A percentile compares a stretch with the other conserved stretches of the same genome.
Conservation (phyloP, 2,329 filamentous ascomycete species). For the Aspergillus hiratsukae region DNA sequence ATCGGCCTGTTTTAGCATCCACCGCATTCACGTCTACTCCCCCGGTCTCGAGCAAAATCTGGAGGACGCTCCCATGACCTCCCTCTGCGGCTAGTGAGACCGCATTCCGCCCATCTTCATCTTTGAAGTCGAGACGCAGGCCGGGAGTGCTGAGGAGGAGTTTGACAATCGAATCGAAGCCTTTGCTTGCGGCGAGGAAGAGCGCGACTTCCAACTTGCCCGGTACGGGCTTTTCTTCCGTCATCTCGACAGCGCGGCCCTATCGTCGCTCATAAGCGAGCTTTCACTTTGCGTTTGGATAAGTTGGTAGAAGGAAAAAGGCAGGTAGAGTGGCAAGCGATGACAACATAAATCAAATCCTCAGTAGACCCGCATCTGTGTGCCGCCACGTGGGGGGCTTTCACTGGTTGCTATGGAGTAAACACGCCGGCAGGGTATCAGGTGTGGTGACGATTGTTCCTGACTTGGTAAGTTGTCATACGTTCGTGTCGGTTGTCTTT, state of each 20-base stretch:
- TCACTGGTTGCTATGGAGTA: background rate
- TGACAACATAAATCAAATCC: background rate
- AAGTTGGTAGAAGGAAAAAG: background rate
- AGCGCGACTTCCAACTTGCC: slow-evolving; percentile 21
- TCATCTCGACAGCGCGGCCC: background rate
- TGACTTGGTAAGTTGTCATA: background rate
- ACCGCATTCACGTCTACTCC: slow-evolving; percentile 12
- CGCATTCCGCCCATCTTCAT: slow-evolving; percentile 16
- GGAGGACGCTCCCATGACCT: slow-evolving; percentile 18
- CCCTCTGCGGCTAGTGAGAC: slow-evolving; percentile 20
- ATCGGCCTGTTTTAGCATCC: slow-evolving; percentile 11
- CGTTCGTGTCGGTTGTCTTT: background rate
- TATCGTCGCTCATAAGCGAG: background rate
- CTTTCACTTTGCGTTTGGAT: background rate
- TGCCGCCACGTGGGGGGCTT: background rate
- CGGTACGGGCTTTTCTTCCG: background rate
- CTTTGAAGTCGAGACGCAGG: slow-evolving; percentile 17
- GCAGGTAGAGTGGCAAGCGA: background rate
- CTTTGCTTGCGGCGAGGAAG: slow-evolving; percentile 19
- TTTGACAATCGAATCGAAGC: slow-evolving; percentile 22
- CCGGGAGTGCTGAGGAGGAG: slow-evolving; percentile 18
- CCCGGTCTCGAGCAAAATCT: slow-evolving; percentile 16
- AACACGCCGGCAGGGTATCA: background rate
- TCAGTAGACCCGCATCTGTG: background rate
- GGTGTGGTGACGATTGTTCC: background rate